phyloP scores from a whole-genome alignment of 768 basidiomycete genomes.

The Suillus ampliporus region DNA sequence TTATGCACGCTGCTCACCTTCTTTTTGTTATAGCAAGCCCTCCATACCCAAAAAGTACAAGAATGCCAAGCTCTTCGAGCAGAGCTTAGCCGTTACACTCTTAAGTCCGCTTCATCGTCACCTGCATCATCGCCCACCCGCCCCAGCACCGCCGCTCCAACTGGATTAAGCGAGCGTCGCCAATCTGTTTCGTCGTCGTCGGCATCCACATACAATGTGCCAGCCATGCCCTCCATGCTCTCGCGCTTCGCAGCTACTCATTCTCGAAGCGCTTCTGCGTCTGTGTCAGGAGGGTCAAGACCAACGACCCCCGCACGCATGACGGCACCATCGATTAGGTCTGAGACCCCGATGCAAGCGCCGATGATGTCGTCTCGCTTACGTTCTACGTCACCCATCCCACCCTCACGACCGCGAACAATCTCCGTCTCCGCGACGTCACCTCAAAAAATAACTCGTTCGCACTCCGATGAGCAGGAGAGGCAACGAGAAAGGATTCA shows the following conservation, averaged over 20 bases:
- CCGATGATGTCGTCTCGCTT: slow-evolving; percentile 35
- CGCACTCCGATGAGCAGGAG: slow-evolving; percentile 69
- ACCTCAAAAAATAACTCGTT: slow-evolving; percentile 62
- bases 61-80: slow-evolving; percentile 71
- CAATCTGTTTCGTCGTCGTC: slow-evolving; percentile 38
- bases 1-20: slow-evolving; percentile 18
- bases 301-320: slow-evolving; percentile 40
- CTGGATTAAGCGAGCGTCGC: slow-evolving; percentile 31
- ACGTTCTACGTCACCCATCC: slow-evolving; percentile 36
- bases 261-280: slow-evolving; percentile 58
- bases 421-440: slow-evolving; percentile 53
- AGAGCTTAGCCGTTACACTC: slow-evolving; percentile 62
- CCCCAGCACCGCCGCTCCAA: slow-evolving; percentile 34
- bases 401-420: slow-evolving; percentile 52
- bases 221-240: slow-evolving; percentile 49
- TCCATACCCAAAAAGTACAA: slow-evolving; percentile 70
- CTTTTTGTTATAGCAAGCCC: slow-evolving; percentile 51
- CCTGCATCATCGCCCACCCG: slow-evolving; percentile 30
- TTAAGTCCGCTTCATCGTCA: slow-evolving; percentile 31
- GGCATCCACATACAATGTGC: slow-evolving; percentile 39
- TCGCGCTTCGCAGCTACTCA: slow-evolving; percentile 60
- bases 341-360: slow-evolving; percentile 21
- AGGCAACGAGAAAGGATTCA: slow-evolving; percentile 52
- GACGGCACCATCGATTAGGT: slow-evolving; percentile 32
- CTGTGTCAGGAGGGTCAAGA: slow-evolving; percentile 45